phyloP scores from a whole-genome alignment of 768 basidiomycete species.

The Kwoniella dejecticola region DNA sequence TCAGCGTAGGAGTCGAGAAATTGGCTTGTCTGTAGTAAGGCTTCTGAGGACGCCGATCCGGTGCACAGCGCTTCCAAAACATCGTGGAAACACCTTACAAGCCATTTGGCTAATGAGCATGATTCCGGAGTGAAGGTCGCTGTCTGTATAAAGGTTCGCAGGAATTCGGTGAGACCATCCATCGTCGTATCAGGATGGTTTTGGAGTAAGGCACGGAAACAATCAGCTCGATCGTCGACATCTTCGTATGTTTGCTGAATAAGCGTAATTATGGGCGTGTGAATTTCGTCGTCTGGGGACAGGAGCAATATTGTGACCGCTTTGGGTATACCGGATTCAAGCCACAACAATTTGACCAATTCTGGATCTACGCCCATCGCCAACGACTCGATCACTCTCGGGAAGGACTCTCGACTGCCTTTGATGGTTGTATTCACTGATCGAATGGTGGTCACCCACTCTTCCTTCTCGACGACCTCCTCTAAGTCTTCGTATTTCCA shows the following conservation, averaged over 20 bases:
- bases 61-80: slow-evolving; percentile 81
- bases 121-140: slow-evolving; percentile 76
- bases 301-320: slow-evolving; percentile 70
- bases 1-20: slow-evolving; percentile 47
- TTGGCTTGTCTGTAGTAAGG: slow-evolving; percentile 61
- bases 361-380: slow-evolving; percentile 65
- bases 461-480: slow-evolving; percentile 40
- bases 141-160: slow-evolving; percentile 67
- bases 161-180: slow-evolving; percentile 69
- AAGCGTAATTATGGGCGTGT: slow-evolving; percentile 74
- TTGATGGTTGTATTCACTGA: slow-evolving; percentile 67
- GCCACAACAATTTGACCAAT: slow-evolving; percentile 63
- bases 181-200: slow-evolving; percentile 69
- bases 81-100: slow-evolving; percentile 90
- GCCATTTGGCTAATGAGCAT: slow-evolving; percentile 79
- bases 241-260: slow-evolving; percentile 81
- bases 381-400: slow-evolving; percentile 65
- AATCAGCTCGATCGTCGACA: slow-evolving; percentile 80
- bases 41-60: slow-evolving; percentile 62
- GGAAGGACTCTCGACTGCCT: slow-evolving; percentile 66
- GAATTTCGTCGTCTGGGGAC: slow-evolving; percentile 76
- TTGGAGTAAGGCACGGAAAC: slow-evolving; percentile 75
- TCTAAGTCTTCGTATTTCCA: slow-evolving; percentile 46
- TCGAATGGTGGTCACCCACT: slow-evolving; percentile 58
- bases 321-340: slow-evolving; percentile 63